Evolutionary conservation across 176 grass and related monocot genomes (phyloP).

Genomic region (Phragmites australis): DNA sequence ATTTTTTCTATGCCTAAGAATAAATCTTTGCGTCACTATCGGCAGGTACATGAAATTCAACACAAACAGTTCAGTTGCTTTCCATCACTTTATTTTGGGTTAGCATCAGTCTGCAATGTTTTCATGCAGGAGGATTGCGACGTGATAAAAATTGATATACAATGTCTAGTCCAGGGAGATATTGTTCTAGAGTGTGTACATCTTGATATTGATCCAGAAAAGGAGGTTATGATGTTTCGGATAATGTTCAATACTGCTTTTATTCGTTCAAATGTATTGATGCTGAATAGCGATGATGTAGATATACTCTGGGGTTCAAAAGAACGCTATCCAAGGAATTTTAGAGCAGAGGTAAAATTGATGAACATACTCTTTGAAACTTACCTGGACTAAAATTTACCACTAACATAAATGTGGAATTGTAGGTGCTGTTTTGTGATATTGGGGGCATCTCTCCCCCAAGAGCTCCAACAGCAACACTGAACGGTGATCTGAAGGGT

Average conservation of each 20-base stretch:
- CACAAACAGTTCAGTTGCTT: slow-evolving; percentile 38
- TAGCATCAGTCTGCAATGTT: slow-evolving; percentile 15
- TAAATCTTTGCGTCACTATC: slow-evolving; percentile 83
- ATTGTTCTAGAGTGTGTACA: slow-evolving; percentile 84
- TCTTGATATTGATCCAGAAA: slow-evolving; percentile 68
- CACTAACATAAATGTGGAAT: slow-evolving; percentile 32
- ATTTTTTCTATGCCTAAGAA: slow-evolving; percentile 94
- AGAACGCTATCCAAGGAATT: slow-evolving; percentile 72
- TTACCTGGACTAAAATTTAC: slow-evolving; percentile 5
- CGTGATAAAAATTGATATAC: slow-evolving; percentile 80
- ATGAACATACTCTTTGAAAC: slow-evolving; percentile 2
- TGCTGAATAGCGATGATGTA: slow-evolving; percentile 77
- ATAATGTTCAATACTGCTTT: slow-evolving; percentile 94
- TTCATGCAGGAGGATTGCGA: slow-evolving; percentile 82
- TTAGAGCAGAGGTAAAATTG: slow-evolving; percentile 65
- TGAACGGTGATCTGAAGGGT: slow-evolving; percentile 90
- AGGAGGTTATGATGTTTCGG: slow-evolving; percentile 78
- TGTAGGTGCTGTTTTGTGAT: slow-evolving; percentile 93
- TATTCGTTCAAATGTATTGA: slow-evolving; percentile 83
- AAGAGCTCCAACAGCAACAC: slow-evolving; percentile 72
- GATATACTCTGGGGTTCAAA: slow-evolving; percentile 73
- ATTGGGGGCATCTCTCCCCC: slow-evolving; percentile 70
- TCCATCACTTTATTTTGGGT: slow-evolving; percentile 8
- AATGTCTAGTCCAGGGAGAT: slow-evolving; percentile 92
- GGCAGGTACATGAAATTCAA: slow-evolving; percentile 51